Evolutionary conservation across 176 grass and related monocot species (phyloP), one percentile per base, ranked within the genome.

Genomic region (Panicum miliaceum): DNA sequence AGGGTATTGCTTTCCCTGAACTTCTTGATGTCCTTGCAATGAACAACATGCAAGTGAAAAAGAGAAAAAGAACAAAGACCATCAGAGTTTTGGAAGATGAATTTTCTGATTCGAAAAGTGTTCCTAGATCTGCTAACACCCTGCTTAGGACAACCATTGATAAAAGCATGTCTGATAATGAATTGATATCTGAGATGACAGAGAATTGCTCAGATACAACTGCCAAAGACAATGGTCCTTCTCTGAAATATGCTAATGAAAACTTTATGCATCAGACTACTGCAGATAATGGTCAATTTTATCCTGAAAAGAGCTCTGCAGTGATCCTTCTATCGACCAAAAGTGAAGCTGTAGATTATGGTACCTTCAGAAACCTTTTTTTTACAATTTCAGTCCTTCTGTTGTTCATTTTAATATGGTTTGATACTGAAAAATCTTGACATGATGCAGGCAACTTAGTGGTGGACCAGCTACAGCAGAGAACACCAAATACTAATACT

Each of bases 21-120:
- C 61, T 50, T 3, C 63, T 64, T 69, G 81, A 80, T 84, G 42
- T 54, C 62, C 68, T 80, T 87, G 68, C 75, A 46, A 52, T 79
- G 25, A 75, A 78, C 51, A 68, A 54, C 34, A 23, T 87, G 51
- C 80, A 74, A 5, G 60, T 78, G 35, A 50, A 46, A 69, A 90
- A 29, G 70, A 87, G 62, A 56, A 87, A 90, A 87, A 84, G 81
- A 71, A 82, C 88, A 40, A 86, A 57, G 73, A 87, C 82, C 2
- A 11, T 79, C 7, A 90, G 70, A 43, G 59, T 90, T 61, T 80
- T 75, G 68, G 89, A 90, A 62, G 32, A 47, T 80, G 84, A 50
- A 48, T 43, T 41, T 70, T 87, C 68, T 15, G 81, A 84, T 48
- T 80, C 70, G 22, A 82, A 87, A 61, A 68, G 85, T 82, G 60